Percentiles rank a stretch among this genome's conserved stretches.
Conservation (phyloP, 306 rosid species). For the Dalbergia oliveri region DNA sequence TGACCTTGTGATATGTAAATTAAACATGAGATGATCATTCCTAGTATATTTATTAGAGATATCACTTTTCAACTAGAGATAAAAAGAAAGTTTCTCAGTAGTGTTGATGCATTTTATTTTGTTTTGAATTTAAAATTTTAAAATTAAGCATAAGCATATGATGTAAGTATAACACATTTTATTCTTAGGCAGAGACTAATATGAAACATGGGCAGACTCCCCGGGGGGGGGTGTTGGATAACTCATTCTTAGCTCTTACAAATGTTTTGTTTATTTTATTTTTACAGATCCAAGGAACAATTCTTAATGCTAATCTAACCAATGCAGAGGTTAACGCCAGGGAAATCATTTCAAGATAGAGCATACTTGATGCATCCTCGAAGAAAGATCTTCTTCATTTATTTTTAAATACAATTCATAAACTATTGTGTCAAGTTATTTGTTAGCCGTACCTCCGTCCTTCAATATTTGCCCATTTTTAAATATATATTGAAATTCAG, state of each 20-base stretch:
- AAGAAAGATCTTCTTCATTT: not conserved
- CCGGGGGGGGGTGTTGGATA: not conserved
- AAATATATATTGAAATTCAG: too few species aligned
- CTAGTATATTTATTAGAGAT: too few species aligned
- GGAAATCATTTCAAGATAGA: not conserved
- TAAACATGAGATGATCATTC: too few species aligned
- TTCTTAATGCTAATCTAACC: slow-evolving; percentile 10
- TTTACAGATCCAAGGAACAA: slow-evolving; percentile 27
- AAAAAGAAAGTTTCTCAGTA: too few species aligned
- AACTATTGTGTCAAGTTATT: not conserved
- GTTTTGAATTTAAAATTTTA: not conserved
- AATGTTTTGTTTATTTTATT: not conserved
- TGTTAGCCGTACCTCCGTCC: too few species aligned
- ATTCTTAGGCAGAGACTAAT: too few species aligned
- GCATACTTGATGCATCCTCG: not conserved
- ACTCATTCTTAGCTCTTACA: slow-evolving; percentile 1
- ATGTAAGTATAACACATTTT: not conserved
- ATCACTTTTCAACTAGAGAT: not conserved
- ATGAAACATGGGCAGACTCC: too few species aligned
- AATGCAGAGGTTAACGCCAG: not conserved
- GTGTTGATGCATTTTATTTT: not conserved
- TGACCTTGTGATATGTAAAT: too few species aligned
- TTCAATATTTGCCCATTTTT: too few species aligned
- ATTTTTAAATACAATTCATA: not conserved
- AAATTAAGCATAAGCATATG: not conserved